Evolutionary conservation across 1,284 basidiomycete genomes (phyloP).

Genomic region (Microbotryum scabiosae): DNA sequence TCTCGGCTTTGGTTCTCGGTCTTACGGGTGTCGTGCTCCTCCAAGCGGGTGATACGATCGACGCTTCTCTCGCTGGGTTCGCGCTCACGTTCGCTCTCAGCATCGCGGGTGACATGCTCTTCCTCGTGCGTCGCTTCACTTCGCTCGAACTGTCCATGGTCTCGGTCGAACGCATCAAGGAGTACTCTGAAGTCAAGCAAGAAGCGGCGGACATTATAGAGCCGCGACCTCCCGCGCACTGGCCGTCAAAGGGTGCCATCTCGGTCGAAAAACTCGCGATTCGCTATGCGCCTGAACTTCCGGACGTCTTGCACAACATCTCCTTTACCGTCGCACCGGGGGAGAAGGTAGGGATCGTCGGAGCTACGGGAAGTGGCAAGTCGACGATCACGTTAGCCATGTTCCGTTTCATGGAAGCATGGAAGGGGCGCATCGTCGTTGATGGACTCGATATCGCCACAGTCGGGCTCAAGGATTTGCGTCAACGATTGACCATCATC

Average conservation of each 20-base stretch:
- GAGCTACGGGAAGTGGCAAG: conserved; percentile 68
- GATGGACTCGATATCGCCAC: conserved; percentile 80
- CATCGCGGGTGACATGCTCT: conserved; percentile 38
- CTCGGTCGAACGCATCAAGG: conserved; percentile 81
- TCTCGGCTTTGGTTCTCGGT: conserved; percentile 30
- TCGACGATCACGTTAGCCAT: conserved; percentile 84
- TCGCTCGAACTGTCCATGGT: conserved; percentile 90
- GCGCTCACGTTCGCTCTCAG: conserved; percentile 42
- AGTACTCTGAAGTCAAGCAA: conserved; percentile 64
- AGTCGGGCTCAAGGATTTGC: conserved; percentile 79
- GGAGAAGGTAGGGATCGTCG: conserved; percentile 74
- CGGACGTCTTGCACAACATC: conserved; percentile 61
- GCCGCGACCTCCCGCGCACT: conserved; percentile 64
- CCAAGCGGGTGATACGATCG: conserved; percentile 34
- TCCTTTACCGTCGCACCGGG: conserved; percentile 57
- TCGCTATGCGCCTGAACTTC: conserved; percentile 61
- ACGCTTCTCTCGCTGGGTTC: conserved; percentile 43
- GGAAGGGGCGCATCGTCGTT: conserved; percentile 68
- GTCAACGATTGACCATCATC: conserved; percentile 73
- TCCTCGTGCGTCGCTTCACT: conserved; percentile 44
- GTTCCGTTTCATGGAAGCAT: conserved; percentile 90
- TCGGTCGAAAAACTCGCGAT: conserved; percentile 57
- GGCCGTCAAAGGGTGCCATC: conserved; percentile 59
- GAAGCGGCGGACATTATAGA: conserved; percentile 44
- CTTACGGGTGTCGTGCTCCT: conserved; percentile 49